A percentile compares a stretch with the other conserved stretches of the same genome.
These are phyloP conservation scores for Magnaporthiopsis rhizophila DNA, from an alignment of 2,329 filamentous ascomycete genomes.

Conservation along the genomic window DNA sequence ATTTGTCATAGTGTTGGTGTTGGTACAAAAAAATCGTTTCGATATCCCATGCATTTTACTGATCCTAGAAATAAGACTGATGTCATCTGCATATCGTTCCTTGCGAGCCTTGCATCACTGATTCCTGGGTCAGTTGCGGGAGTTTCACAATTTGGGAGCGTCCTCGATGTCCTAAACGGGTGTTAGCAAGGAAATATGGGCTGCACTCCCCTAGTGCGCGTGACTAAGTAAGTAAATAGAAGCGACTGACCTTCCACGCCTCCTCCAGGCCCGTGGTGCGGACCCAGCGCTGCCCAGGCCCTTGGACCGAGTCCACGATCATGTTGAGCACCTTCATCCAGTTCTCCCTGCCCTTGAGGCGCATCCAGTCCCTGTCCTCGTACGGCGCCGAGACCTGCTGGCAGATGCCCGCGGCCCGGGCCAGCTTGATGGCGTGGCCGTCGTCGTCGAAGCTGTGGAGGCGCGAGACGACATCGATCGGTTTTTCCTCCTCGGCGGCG, in stretches of 20 bases:
- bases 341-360: conserved; percentile 44
- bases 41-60: not conserved
- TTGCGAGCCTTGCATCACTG: no score
- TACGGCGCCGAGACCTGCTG: conserved; percentile 40
- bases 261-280: conserved; percentile 54
- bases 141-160: conserved; percentile 1
- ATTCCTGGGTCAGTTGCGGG: no score
- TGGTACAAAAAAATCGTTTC: not conserved
- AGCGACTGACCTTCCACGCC: conserved; percentile 48
- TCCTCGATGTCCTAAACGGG: conserved; percentile 1
- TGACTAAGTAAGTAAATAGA: not conserved
- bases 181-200: not conserved
- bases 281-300: conserved; percentile 47
- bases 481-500: not conserved
- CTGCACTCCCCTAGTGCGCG: not conserved
- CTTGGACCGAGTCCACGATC: conserved; percentile 54
- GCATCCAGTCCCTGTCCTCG: conserved; percentile 37
- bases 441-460: conserved; percentile 56
- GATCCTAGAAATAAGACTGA: not conserved
- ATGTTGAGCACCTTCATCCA: conserved; percentile 56
- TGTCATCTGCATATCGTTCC: not conserved
- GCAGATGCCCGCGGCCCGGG: conserved; percentile 60
- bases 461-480: conserved; percentile 34
- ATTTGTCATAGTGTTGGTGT: not conserved
- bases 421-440: conserved; percentile 72